A percentile compares a stretch with the other conserved stretches of the same genome.
Conservation (phyloP, 2,329 filamentous ascomycete species). For the Rhinocladiella similis region DNA sequence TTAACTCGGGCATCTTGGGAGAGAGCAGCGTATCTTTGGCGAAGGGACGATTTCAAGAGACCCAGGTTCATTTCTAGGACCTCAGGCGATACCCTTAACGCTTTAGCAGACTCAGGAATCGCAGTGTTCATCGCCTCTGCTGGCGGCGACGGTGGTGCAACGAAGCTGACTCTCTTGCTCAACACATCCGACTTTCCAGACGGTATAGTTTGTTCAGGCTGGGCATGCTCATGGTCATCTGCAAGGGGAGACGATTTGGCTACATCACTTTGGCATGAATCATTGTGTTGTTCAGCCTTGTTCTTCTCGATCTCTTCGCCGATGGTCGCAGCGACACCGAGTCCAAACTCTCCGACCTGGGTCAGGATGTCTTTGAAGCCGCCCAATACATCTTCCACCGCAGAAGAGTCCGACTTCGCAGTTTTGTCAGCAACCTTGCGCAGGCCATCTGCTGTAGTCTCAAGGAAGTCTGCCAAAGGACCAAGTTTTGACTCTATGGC, state of each 20-base stretch:
- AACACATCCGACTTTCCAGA: not conserved
- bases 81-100: no score
- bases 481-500: slow-evolving; percentile 40
- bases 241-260: not conserved
- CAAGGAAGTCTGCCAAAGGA: slow-evolving; percentile 37
- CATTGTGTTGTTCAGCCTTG: not conserved
- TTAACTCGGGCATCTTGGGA: not conserved
- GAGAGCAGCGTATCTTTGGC: no score
- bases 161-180: slow-evolving; percentile 18
- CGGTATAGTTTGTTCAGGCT: not conserved
- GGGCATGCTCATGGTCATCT: not conserved
- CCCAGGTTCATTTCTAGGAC: no score
- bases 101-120: not conserved
- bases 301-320: slow-evolving; percentile 13
- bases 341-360: slow-evolving; percentile 37
- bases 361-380: slow-evolving; percentile 41
- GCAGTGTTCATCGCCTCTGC: not conserved
- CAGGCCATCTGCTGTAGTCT: slow-evolving; percentile 38
- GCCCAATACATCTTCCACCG: slow-evolving; percentile 39
- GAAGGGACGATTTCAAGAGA: no score
- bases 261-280: not conserved
- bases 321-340: slow-evolving; percentile 17
- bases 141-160: not conserved
- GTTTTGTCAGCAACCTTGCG: slow-evolving; percentile 38
- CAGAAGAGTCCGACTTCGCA: slow-evolving; percentile 38